Evolutionary conservation across 768 basidiomycete genomes (phyloP).

Genomic region (Suillus americanus): DNA sequence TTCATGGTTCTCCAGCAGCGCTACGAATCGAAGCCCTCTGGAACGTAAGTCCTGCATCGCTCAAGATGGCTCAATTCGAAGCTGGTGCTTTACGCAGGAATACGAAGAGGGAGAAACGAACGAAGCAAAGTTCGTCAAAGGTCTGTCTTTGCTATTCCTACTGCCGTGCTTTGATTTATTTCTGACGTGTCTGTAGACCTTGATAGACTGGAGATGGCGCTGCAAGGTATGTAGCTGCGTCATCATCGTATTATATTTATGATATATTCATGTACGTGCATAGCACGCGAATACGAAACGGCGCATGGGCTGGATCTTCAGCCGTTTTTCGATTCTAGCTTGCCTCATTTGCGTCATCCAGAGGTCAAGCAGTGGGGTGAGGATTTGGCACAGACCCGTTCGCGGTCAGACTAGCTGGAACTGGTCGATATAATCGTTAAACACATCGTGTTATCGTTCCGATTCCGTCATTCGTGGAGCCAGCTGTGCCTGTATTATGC

Average conservation of each 20-base stretch:
- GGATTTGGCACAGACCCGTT: conserved; percentile 23
- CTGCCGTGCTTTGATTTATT: background rate
- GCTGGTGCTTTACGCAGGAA: conserved; percentile 49
- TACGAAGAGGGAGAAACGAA: conserved; percentile 74
- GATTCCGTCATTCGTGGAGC: background rate
- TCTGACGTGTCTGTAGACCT: conserved; percentile 50
- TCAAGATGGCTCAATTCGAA: background rate
- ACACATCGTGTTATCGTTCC: background rate
- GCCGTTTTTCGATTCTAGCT: conserved; percentile 76
- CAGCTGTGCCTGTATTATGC: background rate
- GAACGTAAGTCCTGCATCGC: conserved; percentile 45
- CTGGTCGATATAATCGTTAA: background rate
- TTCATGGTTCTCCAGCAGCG: conserved; percentile 72
- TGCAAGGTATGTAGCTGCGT: conserved; percentile 54
- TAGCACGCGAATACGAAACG: conserved; percentile 75
- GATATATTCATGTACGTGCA: background rate
- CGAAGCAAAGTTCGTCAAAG: conserved; percentile 89
- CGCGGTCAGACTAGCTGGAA: background rate
- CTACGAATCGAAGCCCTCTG: conserved; percentile 68
- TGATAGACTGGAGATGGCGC: conserved; percentile 85
- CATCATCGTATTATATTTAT: no score
- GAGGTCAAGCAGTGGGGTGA: conserved; percentile 75
- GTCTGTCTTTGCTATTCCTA: conserved; percentile 29
- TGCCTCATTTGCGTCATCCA: conserved; percentile 68
- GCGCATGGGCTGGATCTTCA: conserved; percentile 55